These are phyloP conservation scores for Pisolithus microcarpus DNA, from an alignment of 768 basidiomycete species.

Conservation along the genomic window DNA sequence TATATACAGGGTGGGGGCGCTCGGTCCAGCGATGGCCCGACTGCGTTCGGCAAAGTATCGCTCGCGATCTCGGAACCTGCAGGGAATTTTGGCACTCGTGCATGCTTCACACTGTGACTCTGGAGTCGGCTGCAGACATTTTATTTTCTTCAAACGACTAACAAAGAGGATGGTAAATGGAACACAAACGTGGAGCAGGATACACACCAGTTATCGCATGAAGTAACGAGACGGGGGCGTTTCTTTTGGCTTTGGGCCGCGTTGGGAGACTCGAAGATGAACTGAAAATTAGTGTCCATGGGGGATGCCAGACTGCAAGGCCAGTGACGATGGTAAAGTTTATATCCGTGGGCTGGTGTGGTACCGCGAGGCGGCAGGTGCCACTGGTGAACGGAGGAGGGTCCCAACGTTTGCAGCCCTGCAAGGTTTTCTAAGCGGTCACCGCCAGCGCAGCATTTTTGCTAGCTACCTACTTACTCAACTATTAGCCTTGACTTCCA, in stretches of 20 bases:
- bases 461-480: constrained; percentile 22
- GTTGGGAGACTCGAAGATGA: constrained; percentile 85
- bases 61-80: constrained; percentile 78
- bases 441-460: constrained; percentile 11
- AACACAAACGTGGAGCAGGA: constrained; percentile 1
- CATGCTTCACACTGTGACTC: constrained; percentile 76
- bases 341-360: constrained; percentile 27
- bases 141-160: constrained; percentile 85
- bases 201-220: constrained; percentile 80
- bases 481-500: constrained; percentile 13
- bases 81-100: constrained; percentile 58
- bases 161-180: constrained; percentile 6
- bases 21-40: constrained; percentile 66
- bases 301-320: constrained; percentile 13
- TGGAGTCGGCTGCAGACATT: constrained; percentile 67
- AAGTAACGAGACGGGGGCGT: constrained; percentile 80
- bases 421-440: constrained; percentile 25
- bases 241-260: constrained; percentile 68
- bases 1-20: constrained; percentile 27
- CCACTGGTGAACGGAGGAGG: constrained; percentile 7
- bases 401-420: constrained; percentile 20
- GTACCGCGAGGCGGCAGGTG: constrained; percentile 19
- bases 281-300: constrained; percentile 70
- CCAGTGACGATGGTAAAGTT: constrained; percentile 26
- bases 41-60: constrained; percentile 84